A percentile compares a stretch with the other conserved stretches of the same genome.
Conservation (phyloP, 208 protist genomes). For the Crithidia mellificae region DNA sequence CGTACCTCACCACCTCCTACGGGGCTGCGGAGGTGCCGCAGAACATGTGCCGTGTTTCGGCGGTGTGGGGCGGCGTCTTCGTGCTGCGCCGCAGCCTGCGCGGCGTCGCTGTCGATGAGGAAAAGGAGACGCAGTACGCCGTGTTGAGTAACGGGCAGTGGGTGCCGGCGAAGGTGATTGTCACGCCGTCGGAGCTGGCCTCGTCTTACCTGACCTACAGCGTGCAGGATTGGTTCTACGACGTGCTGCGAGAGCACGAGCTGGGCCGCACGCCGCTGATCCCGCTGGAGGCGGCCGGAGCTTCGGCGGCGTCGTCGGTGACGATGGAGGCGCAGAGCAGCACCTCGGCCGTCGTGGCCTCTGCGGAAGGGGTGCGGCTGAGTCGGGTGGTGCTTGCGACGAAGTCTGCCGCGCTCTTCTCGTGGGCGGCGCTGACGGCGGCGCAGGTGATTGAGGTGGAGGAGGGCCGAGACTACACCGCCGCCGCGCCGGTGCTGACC, state of each 20-base stretch:
- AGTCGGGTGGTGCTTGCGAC: slow-evolving; percentile 64
- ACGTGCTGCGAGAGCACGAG: slow-evolving; percentile 34
- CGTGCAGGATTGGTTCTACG: slow-evolving; percentile 37
- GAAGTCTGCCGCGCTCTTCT: slow-evolving; percentile 38
- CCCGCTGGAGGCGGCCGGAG: slow-evolving; percentile 10
- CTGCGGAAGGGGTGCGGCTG: slow-evolving; percentile 23
- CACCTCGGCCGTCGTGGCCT: not conserved
- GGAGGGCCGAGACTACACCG: slow-evolving; percentile 14
- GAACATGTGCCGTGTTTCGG: slow-evolving; percentile 82
- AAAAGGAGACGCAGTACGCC: slow-evolving; percentile 42
- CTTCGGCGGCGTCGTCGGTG: not conserved
- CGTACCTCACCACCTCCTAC: slow-evolving; percentile 81
- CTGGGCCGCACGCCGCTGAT: slow-evolving; percentile 27
- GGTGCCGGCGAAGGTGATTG: slow-evolving; percentile 58
- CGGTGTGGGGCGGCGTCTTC: slow-evolving; percentile 84
- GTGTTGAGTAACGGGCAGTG: slow-evolving; percentile 83
- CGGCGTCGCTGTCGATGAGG: slow-evolving; percentile 40
- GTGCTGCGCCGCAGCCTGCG: slow-evolving; percentile 71
- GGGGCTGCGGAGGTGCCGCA: slow-evolving; percentile 85
- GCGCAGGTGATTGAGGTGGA: slow-evolving; percentile 13
- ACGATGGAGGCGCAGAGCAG: not conserved
- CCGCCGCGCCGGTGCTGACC: slow-evolving; percentile 44
- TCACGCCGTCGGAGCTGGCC: slow-evolving; percentile 48
- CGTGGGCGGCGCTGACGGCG: slow-evolving; percentile 32
- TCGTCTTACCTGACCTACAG: slow-evolving; percentile 15